Base-by-base conservation (phyloP, 345 rosid genomes). In the Sisymbrium altissimum region DNA sequence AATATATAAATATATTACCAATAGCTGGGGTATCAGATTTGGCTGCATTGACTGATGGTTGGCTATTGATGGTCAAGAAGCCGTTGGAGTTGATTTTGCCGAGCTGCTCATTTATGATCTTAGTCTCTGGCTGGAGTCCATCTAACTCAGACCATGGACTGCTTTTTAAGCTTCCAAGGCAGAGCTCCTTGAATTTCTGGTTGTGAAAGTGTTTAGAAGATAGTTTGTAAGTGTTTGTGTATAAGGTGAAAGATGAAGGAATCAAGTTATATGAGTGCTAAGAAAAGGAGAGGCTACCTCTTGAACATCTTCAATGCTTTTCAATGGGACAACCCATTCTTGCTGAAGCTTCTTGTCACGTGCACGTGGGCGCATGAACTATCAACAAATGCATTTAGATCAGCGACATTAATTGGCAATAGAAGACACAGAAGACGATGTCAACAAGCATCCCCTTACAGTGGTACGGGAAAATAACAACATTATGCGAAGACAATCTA, bases 131-230 rank as follows among this genome's bases (percentile, higher is more conserved):
- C 79, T 87, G 96, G 77, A 95, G 91, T 69, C 94, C 90, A 46
- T 95, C 96, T 54, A 95, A 68, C 70, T 95, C 99, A 38, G 99
- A 92, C 99, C 99, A 95, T 61, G 97, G 99, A 74, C 91, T 90
- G 65, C 88, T 90, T 79, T 82, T 90, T 58, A 85, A 76, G 81
- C 81, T 92, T 75, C 99, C 99, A 50, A 86, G 83, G 82, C 97
- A 90, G 79, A 73, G 87, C 54, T 72, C 83, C 80, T 84, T 84
- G 76, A 92, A 96, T 86, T 89, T 92, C 99, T 95, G 96, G 49
- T 66, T 72, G 49, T 41, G 59, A 57, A 43, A 73, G 55, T 71
- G 59, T 72, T 35, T 55, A 41, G 53, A 36, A 41, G 66, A 50
- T 49, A 35, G 39, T 29, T 71, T 53, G 40, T 5, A 57, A 79